Evolutionary conservation across 192 early-diverging fungal genomes (phyloP), one percentile per base, ranked within the genome.

Genomic region (Martensiomyces pterosporus): DNA sequence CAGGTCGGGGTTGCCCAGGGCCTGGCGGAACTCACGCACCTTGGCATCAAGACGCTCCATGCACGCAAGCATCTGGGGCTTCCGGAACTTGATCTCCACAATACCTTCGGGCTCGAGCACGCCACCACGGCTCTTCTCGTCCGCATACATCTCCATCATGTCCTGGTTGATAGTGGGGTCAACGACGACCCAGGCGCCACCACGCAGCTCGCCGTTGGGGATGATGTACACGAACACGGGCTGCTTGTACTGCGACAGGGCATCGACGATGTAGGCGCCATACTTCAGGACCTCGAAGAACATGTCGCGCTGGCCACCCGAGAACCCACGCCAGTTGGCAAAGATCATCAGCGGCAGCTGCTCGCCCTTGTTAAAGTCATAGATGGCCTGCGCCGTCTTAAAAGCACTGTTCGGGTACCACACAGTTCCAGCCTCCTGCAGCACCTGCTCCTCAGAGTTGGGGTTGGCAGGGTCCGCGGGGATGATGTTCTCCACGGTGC

Each of bases 281-380:
- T 93, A 98, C 67, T 98, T 98, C 47, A 98, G 81, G 8, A 98
- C 82, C 68, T 94, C 96, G 70, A 94, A 89, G 80, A 86, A 97
- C 91, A 98, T 95, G 73, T 98, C 96, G 62, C 88, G 88, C 70
- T 98, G 96, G 51, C 96, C 96, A 46, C 96, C 96, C 22, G 91
- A 92, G 82, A 98, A 98, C 42, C 94, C 96, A 76, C 96, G 90
- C 96, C 96, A 98, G 89, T 98, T 98, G 67, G 96, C 96, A 85
- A 98, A 96, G 71, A 98, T 90, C 56, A 98, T 93, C 61, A 98
- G 77, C 16, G 96, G 96, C 51, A 98, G 78, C 57, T 94, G 92
- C 74, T 98, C 96, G 64, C 95, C 95, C 57, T 94, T 89, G 81
- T 97, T 96, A 39, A 98, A 97, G 76, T 98, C 96, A 59, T 89